Evolutionary conservation across 768 basidiomycete genomes (phyloP).

Genomic region (Mycena floridula): DNA sequence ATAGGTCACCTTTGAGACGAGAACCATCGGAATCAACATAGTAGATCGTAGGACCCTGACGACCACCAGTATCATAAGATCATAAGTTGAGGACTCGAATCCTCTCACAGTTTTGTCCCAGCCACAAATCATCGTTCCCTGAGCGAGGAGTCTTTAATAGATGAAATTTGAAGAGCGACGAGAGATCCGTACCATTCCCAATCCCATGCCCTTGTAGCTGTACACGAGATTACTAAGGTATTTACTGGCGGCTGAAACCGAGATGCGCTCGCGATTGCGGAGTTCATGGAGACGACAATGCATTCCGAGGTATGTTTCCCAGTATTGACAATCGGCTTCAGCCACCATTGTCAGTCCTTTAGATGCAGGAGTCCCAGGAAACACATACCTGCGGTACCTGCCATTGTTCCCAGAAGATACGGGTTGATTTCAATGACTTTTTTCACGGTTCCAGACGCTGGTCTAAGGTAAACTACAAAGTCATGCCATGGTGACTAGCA

Average conservation of each 20-base stretch:
- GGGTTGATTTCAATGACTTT: conserved; percentile 99
- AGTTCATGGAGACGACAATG: conserved; percentile 97
- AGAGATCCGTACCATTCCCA: conserved; percentile 80
- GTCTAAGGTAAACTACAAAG: conserved; percentile 1
- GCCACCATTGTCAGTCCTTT: too few relatives aligned
- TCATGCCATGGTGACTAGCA: conserved; percentile 16
- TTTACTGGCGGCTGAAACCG: conserved; percentile 98
- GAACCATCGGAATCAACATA: conserved; percentile 98
- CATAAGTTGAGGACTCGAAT: too few relatives aligned
- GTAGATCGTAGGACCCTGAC: conserved; percentile 85
- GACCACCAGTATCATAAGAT: too few relatives aligned
- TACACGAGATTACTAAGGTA: conserved; percentile 97
- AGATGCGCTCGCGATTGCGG: conserved; percentile 93
- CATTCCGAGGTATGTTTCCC: conserved; percentile 99
- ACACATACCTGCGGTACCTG: conserved; percentile 87
- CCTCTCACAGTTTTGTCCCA: conserved; percentile 93
- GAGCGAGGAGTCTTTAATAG: not conserved
- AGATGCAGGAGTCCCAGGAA: not conserved
- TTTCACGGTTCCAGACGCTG: conserved; percentile 95
- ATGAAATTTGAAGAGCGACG: conserved; percentile 1
- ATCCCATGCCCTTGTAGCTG: conserved; percentile 97
- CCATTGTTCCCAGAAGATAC: conserved; percentile 98
- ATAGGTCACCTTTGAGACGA: conserved; percentile 92
- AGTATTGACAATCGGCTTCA: conserved; percentile 91
- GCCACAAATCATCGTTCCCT: conserved; percentile 99